A percentile compares a stretch with the other conserved stretches of the same genome.
These are phyloP conservation scores for Cyberlindnera maclurae DNA, from an alignment of 805 yeast species.

Conservation along the genomic window DNA sequence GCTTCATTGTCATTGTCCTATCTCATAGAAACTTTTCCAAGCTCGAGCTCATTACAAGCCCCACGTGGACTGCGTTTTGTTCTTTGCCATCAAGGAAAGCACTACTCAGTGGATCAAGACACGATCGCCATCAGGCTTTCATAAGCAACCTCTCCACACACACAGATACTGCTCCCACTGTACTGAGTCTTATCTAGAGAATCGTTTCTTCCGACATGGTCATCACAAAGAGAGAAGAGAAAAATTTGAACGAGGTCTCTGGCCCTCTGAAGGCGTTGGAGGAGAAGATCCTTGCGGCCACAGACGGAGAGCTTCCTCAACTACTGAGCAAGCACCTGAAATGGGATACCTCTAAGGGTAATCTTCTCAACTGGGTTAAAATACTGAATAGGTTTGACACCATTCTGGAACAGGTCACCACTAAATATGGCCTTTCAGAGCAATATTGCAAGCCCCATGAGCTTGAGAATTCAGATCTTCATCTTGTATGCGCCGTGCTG, in stretches of 20 bases:
- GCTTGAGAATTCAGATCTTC: slow-evolving; percentile 40
- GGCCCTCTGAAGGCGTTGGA: slow-evolving; percentile 32
- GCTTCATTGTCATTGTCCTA: too few relatives aligned
- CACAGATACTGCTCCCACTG: too few relatives aligned
- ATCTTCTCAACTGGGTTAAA: slow-evolving; percentile 69
- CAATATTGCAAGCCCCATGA: slow-evolving; percentile 40
- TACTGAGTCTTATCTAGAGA: too few relatives aligned
- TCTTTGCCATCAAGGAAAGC: too few relatives aligned
- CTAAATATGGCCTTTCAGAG: slow-evolving; percentile 43
- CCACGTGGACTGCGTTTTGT: too few relatives aligned
- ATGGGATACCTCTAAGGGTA: slow-evolving; percentile 63
- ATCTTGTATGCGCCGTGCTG: slow-evolving; percentile 42
- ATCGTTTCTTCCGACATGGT: slow-evolving; percentile 11
- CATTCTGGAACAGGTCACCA: slow-evolving; percentile 47
- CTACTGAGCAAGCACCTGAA: slow-evolving; percentile 30
- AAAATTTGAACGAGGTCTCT: slow-evolving; percentile 16
- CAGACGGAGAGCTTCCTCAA: slow-evolving; percentile 33
- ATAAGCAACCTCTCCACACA: too few relatives aligned
- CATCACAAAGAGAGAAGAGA: slow-evolving; percentile 23
- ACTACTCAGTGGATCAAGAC: too few relatives aligned
- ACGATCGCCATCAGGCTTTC: too few relatives aligned
- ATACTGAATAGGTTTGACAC: slow-evolving; percentile 71
- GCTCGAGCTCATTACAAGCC: too few relatives aligned
- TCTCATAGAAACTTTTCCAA: too few relatives aligned
- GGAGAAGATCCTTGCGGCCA: slow-evolving; percentile 31